phyloP scores from a whole-genome alignment of 345 rosid species.

The Eucalyptus erythrocorys region DNA sequence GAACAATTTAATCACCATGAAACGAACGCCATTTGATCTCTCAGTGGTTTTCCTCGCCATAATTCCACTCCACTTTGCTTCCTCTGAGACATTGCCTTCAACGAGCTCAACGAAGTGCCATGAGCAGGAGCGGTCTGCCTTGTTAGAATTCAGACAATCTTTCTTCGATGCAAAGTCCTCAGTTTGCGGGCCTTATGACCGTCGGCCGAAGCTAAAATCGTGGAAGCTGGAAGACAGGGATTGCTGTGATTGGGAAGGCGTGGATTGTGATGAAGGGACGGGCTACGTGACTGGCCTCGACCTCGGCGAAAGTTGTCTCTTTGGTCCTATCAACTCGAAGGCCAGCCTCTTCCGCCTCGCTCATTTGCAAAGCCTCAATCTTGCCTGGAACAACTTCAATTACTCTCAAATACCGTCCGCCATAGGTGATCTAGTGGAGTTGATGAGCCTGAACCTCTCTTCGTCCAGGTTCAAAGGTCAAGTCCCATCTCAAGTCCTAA shows the following conservation, averaged over 20 bases:
- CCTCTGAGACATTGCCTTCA: no score
- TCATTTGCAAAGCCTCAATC: slow-evolving; percentile 2
- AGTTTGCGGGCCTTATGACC: accelerated
- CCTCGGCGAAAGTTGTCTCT: neutral
- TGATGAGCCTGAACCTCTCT: neutral
- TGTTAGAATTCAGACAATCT: neutral
- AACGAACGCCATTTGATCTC: no score
- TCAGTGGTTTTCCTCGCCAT: no score
- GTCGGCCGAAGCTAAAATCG: neutral
- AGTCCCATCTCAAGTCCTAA: neutral
- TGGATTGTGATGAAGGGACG: neutral
- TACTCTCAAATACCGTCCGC: neutral
- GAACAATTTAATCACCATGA: no score
- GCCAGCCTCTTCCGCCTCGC: slow-evolving; percentile 3
- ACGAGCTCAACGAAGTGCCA: neutral
- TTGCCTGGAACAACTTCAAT: neutral
- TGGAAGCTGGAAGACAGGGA: neutral
- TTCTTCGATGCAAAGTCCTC: neutral
- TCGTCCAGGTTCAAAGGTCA: neutral
- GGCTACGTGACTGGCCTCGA: slow-evolving; percentile 4
- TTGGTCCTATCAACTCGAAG: neutral
- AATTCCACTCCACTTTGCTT: no score
- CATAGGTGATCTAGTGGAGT: neutral
- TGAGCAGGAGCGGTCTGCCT: neutral
- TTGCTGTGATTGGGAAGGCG: neutral